Conservation (phyloP, 345 rosid species). For the Eucalyptus caleyi region DNA sequence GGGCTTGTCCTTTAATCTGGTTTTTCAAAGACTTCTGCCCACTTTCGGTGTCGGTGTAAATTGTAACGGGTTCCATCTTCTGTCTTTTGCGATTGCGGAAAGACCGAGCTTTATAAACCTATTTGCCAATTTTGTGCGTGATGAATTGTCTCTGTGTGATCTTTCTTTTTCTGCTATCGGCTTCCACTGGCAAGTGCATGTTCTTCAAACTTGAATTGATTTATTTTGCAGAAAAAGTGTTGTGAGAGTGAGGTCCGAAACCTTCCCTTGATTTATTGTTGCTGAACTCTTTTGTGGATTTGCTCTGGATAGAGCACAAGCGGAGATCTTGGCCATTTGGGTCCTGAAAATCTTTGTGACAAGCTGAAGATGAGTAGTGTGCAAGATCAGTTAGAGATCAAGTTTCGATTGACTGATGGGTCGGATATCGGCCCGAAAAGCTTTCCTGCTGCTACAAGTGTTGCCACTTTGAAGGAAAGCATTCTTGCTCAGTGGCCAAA, state of each 20-base stretch:
- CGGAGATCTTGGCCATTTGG: conserved; percentile 5
- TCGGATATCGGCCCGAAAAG: conserved; percentile 90
- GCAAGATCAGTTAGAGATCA: conserved; percentile 82
- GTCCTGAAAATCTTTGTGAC: not conserved
- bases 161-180: not conserved
- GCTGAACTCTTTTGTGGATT: not conserved
- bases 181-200: not conserved
- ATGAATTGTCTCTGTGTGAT: not conserved
- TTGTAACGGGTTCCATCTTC: not conserved
- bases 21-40: not conserved
- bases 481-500: conserved; percentile 93
- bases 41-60: not conserved
- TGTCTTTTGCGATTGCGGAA: not conserved
- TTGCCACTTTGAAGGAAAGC: conserved; percentile 82
- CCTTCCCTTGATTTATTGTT: not conserved
- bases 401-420: conserved; percentile 86
- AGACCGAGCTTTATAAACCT: not conserved
- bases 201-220: not conserved
- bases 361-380: conserved; percentile 54
- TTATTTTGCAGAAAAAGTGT: not conserved
- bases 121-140: not conserved
- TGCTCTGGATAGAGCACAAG: not conserved
- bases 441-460: conserved; percentile 80
- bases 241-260: not conserved
- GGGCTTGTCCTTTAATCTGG: not conserved